These are phyloP conservation scores for Sporothrix euskadiensis DNA, from an alignment of 2,329 filamentous ascomycete species.

Conservation along the genomic window DNA sequence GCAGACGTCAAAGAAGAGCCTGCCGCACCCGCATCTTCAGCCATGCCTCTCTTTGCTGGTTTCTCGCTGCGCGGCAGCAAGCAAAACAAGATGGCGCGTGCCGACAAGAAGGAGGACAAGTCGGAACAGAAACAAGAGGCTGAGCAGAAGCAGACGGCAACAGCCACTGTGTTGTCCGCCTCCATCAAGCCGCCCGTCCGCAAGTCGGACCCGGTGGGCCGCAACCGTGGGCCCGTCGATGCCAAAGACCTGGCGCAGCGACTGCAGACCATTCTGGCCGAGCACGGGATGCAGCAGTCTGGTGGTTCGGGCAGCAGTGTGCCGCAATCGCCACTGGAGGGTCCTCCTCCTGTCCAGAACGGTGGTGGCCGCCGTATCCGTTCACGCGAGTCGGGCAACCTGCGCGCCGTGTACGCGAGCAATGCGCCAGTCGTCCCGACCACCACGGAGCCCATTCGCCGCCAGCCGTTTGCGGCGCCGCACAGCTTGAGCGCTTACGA, in stretches of 20 bases:
- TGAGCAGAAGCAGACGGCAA: background rate
- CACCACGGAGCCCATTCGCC: background rate
- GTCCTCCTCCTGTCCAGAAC: too few species aligned
- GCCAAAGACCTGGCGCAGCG: slow-evolving; percentile 57
- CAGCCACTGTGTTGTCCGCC: background rate
- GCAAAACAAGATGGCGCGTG: background rate
- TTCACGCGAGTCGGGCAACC: slow-evolving; percentile 18
- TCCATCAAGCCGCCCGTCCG: background rate
- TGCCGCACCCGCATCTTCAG: background rate
- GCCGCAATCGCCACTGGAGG: too few species aligned
- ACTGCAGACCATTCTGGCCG: slow-evolving; percentile 51
- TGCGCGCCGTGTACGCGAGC: slow-evolving; percentile 16
- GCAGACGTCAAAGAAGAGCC: background rate
- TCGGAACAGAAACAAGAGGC: background rate
- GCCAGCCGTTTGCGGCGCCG: slow-evolving; percentile 19
- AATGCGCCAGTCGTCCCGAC: background rate
- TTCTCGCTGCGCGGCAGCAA: slow-evolving; percentile 15
- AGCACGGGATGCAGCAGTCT: slow-evolving; percentile 45
- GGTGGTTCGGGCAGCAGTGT: background rate
- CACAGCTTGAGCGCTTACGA: background rate
- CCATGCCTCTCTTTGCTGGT: background rate
- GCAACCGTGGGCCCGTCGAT: slow-evolving; percentile 44
- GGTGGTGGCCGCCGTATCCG: background rate
- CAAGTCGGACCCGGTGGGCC: background rate
- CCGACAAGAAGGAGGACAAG: background rate